phyloP scores from a whole-genome alignment of 768 basidiomycete genomes.

The Pisolithus orientalis region DNA sequence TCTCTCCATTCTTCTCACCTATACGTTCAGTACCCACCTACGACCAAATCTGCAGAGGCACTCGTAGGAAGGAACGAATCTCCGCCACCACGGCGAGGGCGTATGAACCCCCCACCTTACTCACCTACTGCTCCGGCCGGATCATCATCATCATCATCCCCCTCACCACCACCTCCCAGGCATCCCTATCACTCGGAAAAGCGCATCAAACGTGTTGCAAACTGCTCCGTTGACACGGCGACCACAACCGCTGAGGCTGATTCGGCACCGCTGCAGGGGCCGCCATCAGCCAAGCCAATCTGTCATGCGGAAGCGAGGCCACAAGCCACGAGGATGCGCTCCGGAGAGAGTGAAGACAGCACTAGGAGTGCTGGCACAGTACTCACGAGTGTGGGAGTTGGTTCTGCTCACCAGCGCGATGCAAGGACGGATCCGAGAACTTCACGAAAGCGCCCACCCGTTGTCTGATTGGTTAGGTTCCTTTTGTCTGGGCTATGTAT shows the following conservation, averaged over 20 bases:
- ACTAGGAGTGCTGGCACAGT: not conserved
- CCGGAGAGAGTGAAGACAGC: not conserved
- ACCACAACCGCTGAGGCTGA: not conserved
- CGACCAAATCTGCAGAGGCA: conserved; percentile 4
- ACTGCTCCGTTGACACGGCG: not conserved
- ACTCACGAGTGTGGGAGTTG: not conserved
- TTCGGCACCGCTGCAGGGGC: not conserved
- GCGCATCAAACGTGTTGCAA: not conserved
- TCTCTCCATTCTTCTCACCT: conserved; percentile 17
- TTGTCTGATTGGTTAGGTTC: not conserved
- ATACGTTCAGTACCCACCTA: not conserved
- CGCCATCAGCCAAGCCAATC: not conserved
- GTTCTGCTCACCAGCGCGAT: not conserved
- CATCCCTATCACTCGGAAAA: not conserved
- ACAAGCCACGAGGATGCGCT: not conserved
- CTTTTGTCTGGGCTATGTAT: no score
- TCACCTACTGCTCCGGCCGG: conserved; percentile 3
- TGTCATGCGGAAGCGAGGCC: not conserved
- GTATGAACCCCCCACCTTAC: conserved; percentile 26
- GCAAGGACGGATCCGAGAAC: not conserved
- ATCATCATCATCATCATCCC: not conserved
- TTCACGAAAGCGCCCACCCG: not conserved
- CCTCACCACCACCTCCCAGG: not conserved
- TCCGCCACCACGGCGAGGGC: conserved; percentile 3
- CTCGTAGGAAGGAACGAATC: not conserved